Percentiles rank a stretch among this genome's conserved stretches.
These are phyloP conservation scores for Fonsecaea nubica DNA, from an alignment of 2,329 filamentous ascomycete species.

Conservation along the genomic window DNA sequence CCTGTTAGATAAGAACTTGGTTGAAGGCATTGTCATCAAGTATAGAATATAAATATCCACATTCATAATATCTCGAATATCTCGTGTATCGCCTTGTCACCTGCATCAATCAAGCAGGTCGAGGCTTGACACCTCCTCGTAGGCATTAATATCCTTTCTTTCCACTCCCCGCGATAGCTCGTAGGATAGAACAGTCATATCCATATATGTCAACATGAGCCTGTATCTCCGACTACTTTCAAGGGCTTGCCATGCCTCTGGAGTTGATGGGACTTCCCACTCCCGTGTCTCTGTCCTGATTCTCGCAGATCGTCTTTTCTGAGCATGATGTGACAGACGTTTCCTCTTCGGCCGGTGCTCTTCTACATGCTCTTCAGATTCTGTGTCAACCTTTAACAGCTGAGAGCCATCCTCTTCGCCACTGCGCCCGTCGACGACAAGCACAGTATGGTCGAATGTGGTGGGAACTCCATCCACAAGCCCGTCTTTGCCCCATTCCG, in stretches of 20 bases:
- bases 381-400: background rate
- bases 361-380: constrained; percentile 7
- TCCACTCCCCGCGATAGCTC: constrained; percentile 54
- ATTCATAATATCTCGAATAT: background rate
- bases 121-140: constrained; percentile 25
- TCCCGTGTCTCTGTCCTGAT: constrained; percentile 23
- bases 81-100: background rate
- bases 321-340: constrained; percentile 11
- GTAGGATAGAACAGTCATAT: constrained; percentile 65
- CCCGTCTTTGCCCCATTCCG: constrained; percentile 33
- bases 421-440: constrained; percentile 22
- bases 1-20: too few species aligned
- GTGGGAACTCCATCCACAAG: constrained; percentile 36
- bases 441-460: constrained; percentile 35
- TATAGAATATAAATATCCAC: background rate
- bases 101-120: constrained; percentile 29
- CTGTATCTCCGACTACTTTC: constrained; percentile 56
- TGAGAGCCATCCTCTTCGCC: constrained; percentile 1
- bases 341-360: constrained; percentile 24
- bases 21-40: too few species aligned
- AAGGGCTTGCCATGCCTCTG: constrained; percentile 48
- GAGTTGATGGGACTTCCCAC: constrained; percentile 33
- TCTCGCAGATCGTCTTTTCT: background rate
- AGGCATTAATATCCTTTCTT: constrained; percentile 30
- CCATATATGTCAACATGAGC: constrained; percentile 62